Base-by-base conservation (phyloP, 2,329 filamentous ascomycete genomes). In the Conoideocrella luteorostrata region DNA sequence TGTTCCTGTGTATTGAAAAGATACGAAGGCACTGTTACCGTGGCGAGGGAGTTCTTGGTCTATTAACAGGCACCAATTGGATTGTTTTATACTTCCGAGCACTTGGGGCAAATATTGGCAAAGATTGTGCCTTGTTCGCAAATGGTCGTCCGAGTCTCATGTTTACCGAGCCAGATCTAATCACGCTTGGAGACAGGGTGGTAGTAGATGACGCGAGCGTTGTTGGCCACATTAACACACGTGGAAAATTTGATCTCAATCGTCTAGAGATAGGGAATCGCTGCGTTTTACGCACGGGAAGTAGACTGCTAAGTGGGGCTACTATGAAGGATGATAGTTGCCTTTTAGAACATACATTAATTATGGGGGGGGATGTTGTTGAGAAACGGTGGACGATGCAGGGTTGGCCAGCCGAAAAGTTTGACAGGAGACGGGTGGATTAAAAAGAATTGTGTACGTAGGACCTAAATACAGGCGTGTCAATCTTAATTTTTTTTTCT, bases 131-230 rank as follows among this genome's bases (percentile, higher is more conserved):
- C 0, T 60, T 79, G 5, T 78, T 77, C 42, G 71, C 73, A 2
- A 75, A 72, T 30, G 76, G 76, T 0, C 53, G 60, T 5, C 74
- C 75, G 1, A 71, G 65, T 28, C 60, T 78, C 13, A 67, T 74
- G 55, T 75, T 79, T 50, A 80, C 76, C 0, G 75, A 79, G 58
- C 75, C 75, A 1, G 76, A 79, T 44, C 63, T 79, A 6, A 60
- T 80, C 12, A 71, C 63, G 0, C 58, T 78, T 2, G 75, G 75
- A 2, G 68, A 77, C 49, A 59, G 75, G 2, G 75, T 78, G 1
- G 61, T 62, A 1, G 68, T 78, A 1, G 76, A 79, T 44, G 74
- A 79, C 51, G 73, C 74, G 1, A 75, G 71, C 51, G 58, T 79
- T 5, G 74, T 79, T 6, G 71, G 64, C 5, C 76, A 79, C 52